A percentile compares a stretch with the other conserved stretches of the same genome.
These are phyloP conservation scores for Neurospora sp. DNA, from an alignment of 495 filamentous ascomycete species.

Conservation along the genomic window DNA sequence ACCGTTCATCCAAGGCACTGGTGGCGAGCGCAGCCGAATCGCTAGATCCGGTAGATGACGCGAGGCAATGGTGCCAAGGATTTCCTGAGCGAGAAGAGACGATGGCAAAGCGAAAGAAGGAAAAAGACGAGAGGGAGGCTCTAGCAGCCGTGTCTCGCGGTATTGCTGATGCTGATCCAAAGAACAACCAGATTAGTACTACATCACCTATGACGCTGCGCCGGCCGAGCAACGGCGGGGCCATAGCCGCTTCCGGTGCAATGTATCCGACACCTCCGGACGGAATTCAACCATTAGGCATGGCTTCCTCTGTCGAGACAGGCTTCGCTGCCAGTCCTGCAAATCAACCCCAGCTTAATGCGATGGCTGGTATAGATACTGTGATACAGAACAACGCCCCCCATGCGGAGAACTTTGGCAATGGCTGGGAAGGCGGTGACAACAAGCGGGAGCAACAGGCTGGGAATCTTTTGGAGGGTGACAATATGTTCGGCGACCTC, in stretches of 20 bases:
- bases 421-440: slow-evolving; percentile 27
- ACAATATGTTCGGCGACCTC: slow-evolving; percentile 62
- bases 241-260: slow-evolving; percentile 45
- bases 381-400: slow-evolving; percentile 8
- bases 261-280: slow-evolving; percentile 89
- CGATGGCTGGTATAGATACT: slow-evolving; percentile 19
- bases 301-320: slow-evolving; percentile 27
- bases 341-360: slow-evolving; percentile 18
- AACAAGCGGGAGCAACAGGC: slow-evolving; percentile 29
- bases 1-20: slow-evolving; percentile 8
- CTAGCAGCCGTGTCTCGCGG: slow-evolving; percentile 34
- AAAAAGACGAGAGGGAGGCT: slow-evolving; percentile 27
- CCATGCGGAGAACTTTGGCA: slow-evolving; percentile 16
- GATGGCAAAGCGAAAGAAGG: slow-evolving; percentile 39
- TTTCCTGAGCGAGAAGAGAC: slow-evolving; percentile 38
- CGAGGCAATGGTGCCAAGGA: slow-evolving; percentile 56
- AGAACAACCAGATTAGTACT: slow-evolving; percentile 22
- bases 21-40: slow-evolving; percentile 10
- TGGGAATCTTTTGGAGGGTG: slow-evolving; percentile 34
- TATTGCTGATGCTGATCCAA: slow-evolving; percentile 26
- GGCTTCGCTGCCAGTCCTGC: slow-evolving; percentile 41
- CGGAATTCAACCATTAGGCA: slow-evolving; percentile 42
- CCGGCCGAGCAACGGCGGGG: slow-evolving; percentile 41
- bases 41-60: slow-evolving; percentile 54
- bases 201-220: slow-evolving; percentile 35